phyloP scores from a whole-genome alignment of 495 filamentous ascomycete species.

The Penicillium lividum region DNA sequence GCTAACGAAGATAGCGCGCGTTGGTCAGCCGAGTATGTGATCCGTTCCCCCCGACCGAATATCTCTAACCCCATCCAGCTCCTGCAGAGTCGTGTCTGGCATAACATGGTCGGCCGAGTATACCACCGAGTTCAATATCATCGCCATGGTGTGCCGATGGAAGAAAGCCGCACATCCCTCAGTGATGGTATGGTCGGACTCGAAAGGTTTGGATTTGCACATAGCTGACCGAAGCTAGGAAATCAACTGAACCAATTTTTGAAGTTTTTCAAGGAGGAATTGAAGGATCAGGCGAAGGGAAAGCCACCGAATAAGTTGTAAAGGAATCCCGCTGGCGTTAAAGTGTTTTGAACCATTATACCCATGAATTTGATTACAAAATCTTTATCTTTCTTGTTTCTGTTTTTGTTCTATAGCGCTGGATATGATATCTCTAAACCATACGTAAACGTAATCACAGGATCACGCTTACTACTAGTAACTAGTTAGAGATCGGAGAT shows the following conservation, averaged over 20 bases:
- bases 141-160: constrained; percentile 55
- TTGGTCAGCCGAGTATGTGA: constrained; percentile 42
- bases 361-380: constrained; percentile 2
- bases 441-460: too few species aligned
- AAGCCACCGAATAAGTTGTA: constrained; percentile 41
- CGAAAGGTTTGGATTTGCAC: neutral
- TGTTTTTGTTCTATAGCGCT: too few species aligned
- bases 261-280: constrained; percentile 58
- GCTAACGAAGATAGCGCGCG: constrained; percentile 14
- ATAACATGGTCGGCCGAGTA: constrained; percentile 56
- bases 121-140: constrained; percentile 55
- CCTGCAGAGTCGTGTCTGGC: constrained; percentile 59
- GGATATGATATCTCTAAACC: too few species aligned
- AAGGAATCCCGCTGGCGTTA: constrained; percentile 9
- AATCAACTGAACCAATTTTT: constrained; percentile 46
- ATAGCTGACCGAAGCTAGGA: constrained; percentile 25
- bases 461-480: too few species aligned
- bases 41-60: constrained; percentile 10
- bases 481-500: too few species aligned
- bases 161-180: constrained; percentile 57
- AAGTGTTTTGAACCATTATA: constrained; percentile 12
- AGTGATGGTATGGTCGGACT: constrained; percentile 46
- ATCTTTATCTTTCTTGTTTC: neutral
- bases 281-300: constrained; percentile 57
- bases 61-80: constrained; percentile 43